These are phyloP conservation scores for Bipolaris bicolor DNA, from an alignment of 2,329 filamentous ascomycete species.

Conservation along the genomic window DNA sequence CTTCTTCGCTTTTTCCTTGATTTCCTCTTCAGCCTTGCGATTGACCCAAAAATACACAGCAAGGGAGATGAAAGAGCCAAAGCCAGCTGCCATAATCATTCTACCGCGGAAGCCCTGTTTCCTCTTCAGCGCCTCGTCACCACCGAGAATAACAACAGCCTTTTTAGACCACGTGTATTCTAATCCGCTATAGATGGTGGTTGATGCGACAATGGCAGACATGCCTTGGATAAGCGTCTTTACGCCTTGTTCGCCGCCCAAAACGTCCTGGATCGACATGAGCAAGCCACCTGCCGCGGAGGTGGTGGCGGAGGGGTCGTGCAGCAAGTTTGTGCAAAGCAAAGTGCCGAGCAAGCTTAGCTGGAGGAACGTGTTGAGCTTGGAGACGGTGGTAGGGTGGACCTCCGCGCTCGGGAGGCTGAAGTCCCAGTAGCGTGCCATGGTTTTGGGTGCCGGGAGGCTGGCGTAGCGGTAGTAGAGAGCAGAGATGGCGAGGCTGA, in stretches of 20 bases:
- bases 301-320: conserved; percentile 61
- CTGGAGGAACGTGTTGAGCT: conserved; percentile 91
- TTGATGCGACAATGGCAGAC: conserved; percentile 83
- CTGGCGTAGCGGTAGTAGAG: conserved; percentile 97
- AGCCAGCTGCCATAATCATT: conserved; percentile 56
- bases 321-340: conserved; percentile 77
- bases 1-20: conserved; percentile 11
- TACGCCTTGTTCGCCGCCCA: conserved; percentile 45
- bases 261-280: conserved; percentile 28
- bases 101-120: conserved; percentile 57
- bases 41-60: conserved; percentile 45
- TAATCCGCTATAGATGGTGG: conserved; percentile 90
- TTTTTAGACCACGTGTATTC: conserved; percentile 92
- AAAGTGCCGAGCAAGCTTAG: conserved; percentile 84
- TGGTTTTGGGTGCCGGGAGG: conserved; percentile 89
- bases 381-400: conserved; percentile 80
- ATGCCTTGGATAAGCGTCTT: conserved; percentile 44
- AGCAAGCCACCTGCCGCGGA: conserved; percentile 44
- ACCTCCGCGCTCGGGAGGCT: conserved; percentile 87
- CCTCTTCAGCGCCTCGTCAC: conserved; percentile 54
- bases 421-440: conserved; percentile 95
- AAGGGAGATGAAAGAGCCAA: conserved; percentile 52
- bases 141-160: conserved; percentile 81
- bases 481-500: conserved; percentile 80
- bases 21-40: conserved; percentile 16